Evolutionary conservation across 2,329 filamentous ascomycete genomes (phyloP), one percentile per base, ranked within the genome.

Genomic region (Hypoxylon sp.): DNA sequence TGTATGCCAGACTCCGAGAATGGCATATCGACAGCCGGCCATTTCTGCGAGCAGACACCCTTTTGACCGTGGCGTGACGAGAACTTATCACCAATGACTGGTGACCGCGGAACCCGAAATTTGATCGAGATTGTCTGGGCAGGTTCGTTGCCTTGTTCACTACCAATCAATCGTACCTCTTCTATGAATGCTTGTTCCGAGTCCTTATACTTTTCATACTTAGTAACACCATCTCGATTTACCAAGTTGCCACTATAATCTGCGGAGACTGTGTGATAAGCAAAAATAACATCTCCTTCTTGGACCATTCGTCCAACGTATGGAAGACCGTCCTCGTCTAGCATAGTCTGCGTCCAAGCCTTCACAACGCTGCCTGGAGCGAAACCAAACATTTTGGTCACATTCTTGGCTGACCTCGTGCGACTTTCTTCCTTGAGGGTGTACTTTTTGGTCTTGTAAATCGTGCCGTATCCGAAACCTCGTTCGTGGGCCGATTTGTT

Each of bases 31-130:
- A 92, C 85, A 2, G 91, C 88, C 0, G 94, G 96, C 94, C 96
- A 99, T 80, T 98, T 96, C 79, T 98, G 95, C 17, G 94, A 98
- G 76, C 88, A 91, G 55, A 98, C 96, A 89, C 96, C 96, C 83
- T 99, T 99, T 80, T 99, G 96, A 68, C 96, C 96, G 85, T 99
- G 96, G 70, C 96, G 92, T 52, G 96, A 99, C 10, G 96, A 98
- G 84, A 99, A 99, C 82, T 99, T 99, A 86, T 99, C 96, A 80
- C 96, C 96, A 66, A 99, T 98, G 74, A 97, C 87, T 5, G 96
- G 96, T 17, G 92, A 90, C 76, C 96, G 91, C 44, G 96, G 95
- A 70, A 98, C 88, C 37, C 96, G 92, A 75, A 97, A 92, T 82
- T 98, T 98, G 84, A 99, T 89, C 66, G 94, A 97, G 74, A 99